Percentiles rank a stretch among this genome's conserved stretches.
These are phyloP conservation scores for Saccharum spontaneum DNA, from an alignment of 176 grass and related monocot genomes.

Conservation along the genomic window DNA sequence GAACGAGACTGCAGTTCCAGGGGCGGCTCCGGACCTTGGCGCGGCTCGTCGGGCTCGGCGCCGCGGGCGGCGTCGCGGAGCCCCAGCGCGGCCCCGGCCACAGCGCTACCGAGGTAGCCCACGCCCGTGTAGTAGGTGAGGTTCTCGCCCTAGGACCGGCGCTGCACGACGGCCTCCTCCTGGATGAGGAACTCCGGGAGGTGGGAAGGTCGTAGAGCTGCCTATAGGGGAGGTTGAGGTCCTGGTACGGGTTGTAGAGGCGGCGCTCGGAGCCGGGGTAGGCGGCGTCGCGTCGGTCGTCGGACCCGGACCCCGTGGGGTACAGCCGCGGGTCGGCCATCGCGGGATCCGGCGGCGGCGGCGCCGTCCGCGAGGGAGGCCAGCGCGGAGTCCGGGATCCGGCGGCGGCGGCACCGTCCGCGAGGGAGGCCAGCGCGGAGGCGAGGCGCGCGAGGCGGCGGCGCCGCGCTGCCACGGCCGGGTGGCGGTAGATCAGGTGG, in stretches of 20 bases:
- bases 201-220: slow-evolving; percentile 90
- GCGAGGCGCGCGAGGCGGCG: slow-evolving; percentile 49
- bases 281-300: slow-evolving; percentile 37
- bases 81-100: slow-evolving; percentile 55
- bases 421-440: slow-evolving; percentile 46
- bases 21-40: neutral
- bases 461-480: slow-evolving; percentile 44
- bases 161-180: slow-evolving; percentile 77
- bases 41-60: slow-evolving; percentile 44
- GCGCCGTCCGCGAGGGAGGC: slow-evolving; percentile 33
- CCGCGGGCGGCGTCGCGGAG: slow-evolving; percentile 59
- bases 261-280: slow-evolving; percentile 32
- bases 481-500: slow-evolving; percentile 62
- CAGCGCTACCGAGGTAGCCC: slow-evolving; percentile 59
- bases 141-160: slow-evolving; percentile 97
- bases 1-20: neutral
- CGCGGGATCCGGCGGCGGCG: slow-evolving; percentile 31
- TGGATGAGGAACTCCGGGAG: slow-evolving; percentile 97
- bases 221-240: slow-evolving; percentile 72
- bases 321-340: slow-evolving; percentile 48
- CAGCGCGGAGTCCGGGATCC: slow-evolving; percentile 51
- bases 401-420: slow-evolving; percentile 48
- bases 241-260: slow-evolving; percentile 76
- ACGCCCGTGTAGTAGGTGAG: slow-evolving; percentile 92
- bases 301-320: slow-evolving; percentile 35